Conservation (phyloP, 176 grass and related monocot genomes). For the Zea luxurians region DNA sequence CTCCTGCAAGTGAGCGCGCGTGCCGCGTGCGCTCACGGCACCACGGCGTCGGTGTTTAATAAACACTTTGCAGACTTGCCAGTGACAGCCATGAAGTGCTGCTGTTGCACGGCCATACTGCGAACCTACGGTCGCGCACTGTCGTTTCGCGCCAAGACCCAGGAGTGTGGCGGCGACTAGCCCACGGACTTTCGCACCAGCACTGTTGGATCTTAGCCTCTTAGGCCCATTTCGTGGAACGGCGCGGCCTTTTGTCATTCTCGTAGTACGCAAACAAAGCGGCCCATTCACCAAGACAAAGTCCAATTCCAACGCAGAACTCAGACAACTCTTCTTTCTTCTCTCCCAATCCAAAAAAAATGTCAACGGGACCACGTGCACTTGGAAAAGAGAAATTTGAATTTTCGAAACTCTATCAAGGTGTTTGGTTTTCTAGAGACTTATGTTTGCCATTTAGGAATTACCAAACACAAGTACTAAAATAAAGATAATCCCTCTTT, state of each 20-base stretch:
- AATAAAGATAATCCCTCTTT: too few relatives aligned
- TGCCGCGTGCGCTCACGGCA: slow-evolving; percentile 2
- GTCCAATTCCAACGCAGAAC: not conserved
- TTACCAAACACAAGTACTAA: too few relatives aligned
- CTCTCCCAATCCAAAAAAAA: not conserved
- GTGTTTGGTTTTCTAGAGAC: too few relatives aligned
- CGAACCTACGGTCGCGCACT: too few relatives aligned
- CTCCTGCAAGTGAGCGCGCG: not conserved
- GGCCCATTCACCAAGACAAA: not conserved
- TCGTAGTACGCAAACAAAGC: not conserved
- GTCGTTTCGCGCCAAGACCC: too few relatives aligned
- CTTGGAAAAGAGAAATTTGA: too few relatives aligned
- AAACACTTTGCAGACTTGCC: not conserved
- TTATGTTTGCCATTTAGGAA: too few relatives aligned
- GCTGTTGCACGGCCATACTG: too few relatives aligned
- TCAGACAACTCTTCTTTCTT: slow-evolving; percentile 26
- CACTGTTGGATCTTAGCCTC: not conserved
- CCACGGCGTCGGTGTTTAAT: not conserved
- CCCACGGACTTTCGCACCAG: not conserved
- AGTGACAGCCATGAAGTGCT: too few relatives aligned
- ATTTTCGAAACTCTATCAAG: too few relatives aligned
- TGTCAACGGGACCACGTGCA: too few relatives aligned
- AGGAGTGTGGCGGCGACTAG: not conserved
- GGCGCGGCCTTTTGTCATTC: not conserved
- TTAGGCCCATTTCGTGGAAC: not conserved